Evolutionary conservation across 805 yeast species (phyloP).

Genomic region (Metschnikowia borealis): DNA sequence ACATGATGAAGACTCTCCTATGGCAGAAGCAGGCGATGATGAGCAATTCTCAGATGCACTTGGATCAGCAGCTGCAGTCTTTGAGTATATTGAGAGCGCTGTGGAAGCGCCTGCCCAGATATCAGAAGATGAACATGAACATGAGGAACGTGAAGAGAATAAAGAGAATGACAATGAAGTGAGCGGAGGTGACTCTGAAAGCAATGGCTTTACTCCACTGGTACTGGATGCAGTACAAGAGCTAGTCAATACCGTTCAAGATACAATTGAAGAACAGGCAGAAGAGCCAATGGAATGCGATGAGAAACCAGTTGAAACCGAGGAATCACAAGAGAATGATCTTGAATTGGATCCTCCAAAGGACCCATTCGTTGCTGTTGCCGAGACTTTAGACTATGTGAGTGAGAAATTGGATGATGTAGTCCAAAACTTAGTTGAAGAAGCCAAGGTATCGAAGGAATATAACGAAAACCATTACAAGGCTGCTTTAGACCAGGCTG

Average conservation of each 20-base stretch:
- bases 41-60: not conserved
- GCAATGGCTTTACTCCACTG: not conserved
- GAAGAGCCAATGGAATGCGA: not conserved
- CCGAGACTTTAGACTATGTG: not conserved
- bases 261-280: not conserved
- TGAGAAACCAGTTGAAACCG: not conserved
- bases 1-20: not conserved
- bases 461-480: not conserved
- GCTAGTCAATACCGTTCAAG: not conserved
- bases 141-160: not conserved
- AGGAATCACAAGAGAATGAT: not conserved
- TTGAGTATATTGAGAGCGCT: not conserved
- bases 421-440: not conserved
- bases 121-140: not conserved
- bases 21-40: not conserved
- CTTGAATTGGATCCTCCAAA: not conserved
- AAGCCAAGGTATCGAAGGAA: not conserved
- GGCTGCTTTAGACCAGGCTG: not conserved
- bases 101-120: not conserved
- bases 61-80: not conserved
- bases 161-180: not conserved
- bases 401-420: not conserved
- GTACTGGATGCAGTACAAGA: not conserved
- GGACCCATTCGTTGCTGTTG: constrained; percentile 1
- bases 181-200: not conserved